Conservation (phyloP, 176 grass and related monocot genomes). For the Poa pratensis region DNA sequence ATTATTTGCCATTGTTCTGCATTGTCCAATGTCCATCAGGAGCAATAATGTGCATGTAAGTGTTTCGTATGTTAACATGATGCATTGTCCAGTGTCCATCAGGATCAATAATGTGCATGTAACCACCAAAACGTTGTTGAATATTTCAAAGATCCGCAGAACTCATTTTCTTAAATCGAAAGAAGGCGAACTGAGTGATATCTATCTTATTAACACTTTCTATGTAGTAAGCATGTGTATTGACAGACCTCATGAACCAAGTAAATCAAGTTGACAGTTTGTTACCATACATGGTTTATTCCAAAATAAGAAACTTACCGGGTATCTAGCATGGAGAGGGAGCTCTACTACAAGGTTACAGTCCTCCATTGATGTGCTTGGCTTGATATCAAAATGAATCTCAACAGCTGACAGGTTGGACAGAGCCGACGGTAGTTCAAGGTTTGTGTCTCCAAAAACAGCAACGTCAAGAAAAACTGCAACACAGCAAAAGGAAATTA, state of each 20-base stretch:
- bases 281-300: slow-evolving; percentile 24
- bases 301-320: slow-evolving; percentile 46
- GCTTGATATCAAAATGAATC: slow-evolving; percentile 63
- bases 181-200: background rate
- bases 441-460: slow-evolving; percentile 86
- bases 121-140: background rate
- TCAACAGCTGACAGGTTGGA: slow-evolving; percentile 81
- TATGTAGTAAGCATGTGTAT: background rate
- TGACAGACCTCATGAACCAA: background rate
- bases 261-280: background rate
- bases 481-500: slow-evolving; percentile 11
- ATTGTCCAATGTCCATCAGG: too few relatives aligned
- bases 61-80: too few relatives aligned
- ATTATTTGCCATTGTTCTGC: background rate
- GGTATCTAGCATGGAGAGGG: slow-evolving; percentile 91
- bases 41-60: too few relatives aligned
- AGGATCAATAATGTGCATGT: background rate
- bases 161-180: background rate
- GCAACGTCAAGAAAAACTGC: slow-evolving; percentile 69
- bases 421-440: slow-evolving; percentile 79
- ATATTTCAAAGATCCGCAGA: background rate
- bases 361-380: slow-evolving; percentile 21
- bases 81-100: background rate
- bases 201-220: slow-evolving; percentile 13
- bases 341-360: slow-evolving; percentile 59